These are phyloP conservation scores for Ensete glaucum DNA, from an alignment of 176 grass and related monocot species.

Conservation along the genomic window DNA sequence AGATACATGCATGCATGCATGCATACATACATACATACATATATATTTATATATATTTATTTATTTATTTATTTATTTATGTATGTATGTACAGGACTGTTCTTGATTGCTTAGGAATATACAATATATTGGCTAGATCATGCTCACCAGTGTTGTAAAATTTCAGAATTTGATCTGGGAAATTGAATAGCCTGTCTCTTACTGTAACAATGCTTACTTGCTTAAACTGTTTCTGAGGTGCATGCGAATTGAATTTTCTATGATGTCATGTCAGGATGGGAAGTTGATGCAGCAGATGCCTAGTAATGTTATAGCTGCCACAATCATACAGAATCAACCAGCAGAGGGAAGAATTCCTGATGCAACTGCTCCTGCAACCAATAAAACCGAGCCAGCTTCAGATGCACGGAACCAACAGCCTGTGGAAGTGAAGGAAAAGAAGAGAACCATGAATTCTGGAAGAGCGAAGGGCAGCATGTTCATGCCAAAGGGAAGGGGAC, in stretches of 20 bases:
- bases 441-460: slow-evolving; percentile 31
- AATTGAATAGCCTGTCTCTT: not conserved
- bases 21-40: too few species aligned
- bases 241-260: not conserved
- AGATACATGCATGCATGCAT: too few species aligned
- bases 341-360: slow-evolving; percentile 19
- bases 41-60: too few species aligned
- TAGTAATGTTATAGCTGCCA: slow-evolving; percentile 20
- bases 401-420: slow-evolving; percentile 20
- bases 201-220: not conserved
- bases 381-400: slow-evolving; percentile 6
- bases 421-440: slow-evolving; percentile 47
- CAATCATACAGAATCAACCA: slow-evolving; percentile 6
- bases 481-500: slow-evolving; percentile 61
- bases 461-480: slow-evolving; percentile 53
- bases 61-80: too few species aligned
- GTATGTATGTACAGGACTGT: too few species aligned
- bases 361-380: slow-evolving; percentile 16
- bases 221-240: too few species aligned
- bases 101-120: too few species aligned
- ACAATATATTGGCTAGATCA: not conserved
- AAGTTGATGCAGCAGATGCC: slow-evolving; percentile 23
- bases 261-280: slow-evolving; percentile 27
- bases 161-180: not conserved
- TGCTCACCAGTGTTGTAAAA: not conserved